Percentiles rank a stretch among this genome's conserved stretches.
phyloP scores from a whole-genome alignment of 768 basidiomycete species.

The Amyloporia xantha region DNA sequence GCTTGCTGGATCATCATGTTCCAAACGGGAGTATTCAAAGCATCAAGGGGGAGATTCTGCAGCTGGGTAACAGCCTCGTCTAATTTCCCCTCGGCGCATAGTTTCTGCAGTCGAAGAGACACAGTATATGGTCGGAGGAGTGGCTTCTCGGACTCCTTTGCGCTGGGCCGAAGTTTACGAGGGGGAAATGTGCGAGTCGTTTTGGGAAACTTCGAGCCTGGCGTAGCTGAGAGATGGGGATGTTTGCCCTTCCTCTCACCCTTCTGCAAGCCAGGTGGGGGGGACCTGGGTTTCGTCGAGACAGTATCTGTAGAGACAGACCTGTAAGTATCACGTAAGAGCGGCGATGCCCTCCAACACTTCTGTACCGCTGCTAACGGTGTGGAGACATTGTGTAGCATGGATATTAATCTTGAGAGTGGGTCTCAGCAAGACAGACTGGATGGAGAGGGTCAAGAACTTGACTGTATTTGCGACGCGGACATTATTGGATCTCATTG shows the following conservation, averaged over 20 bases:
- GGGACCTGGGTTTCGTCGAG: too few relatives aligned
- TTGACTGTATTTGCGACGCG: background rate
- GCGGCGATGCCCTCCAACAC: background rate
- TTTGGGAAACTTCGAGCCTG: too few relatives aligned
- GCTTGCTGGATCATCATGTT: slow-evolving; percentile 69
- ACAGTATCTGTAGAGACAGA: too few relatives aligned
- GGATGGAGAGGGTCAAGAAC: background rate
- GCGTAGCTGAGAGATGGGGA: too few relatives aligned
- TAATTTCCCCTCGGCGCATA: slow-evolving; percentile 48
- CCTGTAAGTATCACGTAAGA: background rate
- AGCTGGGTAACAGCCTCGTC: slow-evolving; percentile 61
- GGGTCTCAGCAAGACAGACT: background rate
- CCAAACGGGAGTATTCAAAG: slow-evolving; percentile 74
- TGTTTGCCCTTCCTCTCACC: too few relatives aligned
- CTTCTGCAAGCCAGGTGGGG: too few relatives aligned
- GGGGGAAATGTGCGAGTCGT: too few relatives aligned
- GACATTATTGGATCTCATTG: too few relatives aligned
- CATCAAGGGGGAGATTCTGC: slow-evolving; percentile 62
- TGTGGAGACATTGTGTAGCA: background rate
- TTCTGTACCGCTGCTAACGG: background rate
- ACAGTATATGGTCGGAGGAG: slow-evolving; percentile 64
- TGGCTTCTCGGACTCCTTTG: slow-evolving; percentile 5
- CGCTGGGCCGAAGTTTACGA: too few relatives aligned
- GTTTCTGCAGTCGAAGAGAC: slow-evolving; percentile 48
- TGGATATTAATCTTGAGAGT: background rate